Evolutionary conservation across 148 eudicot species (phyloP).

Genomic region (Fagopyrum esculentum): DNA sequence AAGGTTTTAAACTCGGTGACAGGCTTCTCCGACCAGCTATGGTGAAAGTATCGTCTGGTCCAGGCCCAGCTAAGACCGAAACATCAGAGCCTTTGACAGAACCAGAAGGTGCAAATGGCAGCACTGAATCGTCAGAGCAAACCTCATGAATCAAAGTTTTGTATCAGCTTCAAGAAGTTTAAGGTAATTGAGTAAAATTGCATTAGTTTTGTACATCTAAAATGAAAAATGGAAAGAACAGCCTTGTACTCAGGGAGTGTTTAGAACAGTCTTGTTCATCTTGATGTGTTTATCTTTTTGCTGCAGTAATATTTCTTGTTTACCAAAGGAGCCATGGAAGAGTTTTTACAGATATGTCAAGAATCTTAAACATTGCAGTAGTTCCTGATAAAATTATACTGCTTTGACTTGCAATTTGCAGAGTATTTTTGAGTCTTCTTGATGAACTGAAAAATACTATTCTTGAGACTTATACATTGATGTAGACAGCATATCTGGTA

Average conservation of each 20-base stretch:
- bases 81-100: constrained; percentile 22
- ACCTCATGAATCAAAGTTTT: constrained; percentile 9
- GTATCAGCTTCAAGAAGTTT: neutral
- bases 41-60: constrained; percentile 94
- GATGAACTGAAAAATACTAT: neutral
- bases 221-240: neutral
- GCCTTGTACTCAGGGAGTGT: neutral
- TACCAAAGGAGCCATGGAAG: neutral
- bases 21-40: constrained; percentile 77
- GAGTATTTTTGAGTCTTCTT: neutral
- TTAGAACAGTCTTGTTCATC: neutral
- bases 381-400: neutral
- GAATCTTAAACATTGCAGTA: neutral
- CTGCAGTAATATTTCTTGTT: neutral
- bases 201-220: constrained; percentile 5
- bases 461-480: too few species aligned
- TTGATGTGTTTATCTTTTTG: constrained; percentile 1
- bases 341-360: neutral
- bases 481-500: too few species aligned
- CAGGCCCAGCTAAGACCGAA: constrained; percentile 62
- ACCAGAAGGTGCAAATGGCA: constrained; percentile 8
- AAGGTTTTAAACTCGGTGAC: constrained; percentile 75
- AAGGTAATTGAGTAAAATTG: neutral
- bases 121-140: neutral
- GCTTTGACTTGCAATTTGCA: neutral